Evolutionary conservation across 2,329 filamentous ascomycete genomes (phyloP), one percentile per base, ranked within the genome.

Genomic region (Falciphora oryzae): DNA sequence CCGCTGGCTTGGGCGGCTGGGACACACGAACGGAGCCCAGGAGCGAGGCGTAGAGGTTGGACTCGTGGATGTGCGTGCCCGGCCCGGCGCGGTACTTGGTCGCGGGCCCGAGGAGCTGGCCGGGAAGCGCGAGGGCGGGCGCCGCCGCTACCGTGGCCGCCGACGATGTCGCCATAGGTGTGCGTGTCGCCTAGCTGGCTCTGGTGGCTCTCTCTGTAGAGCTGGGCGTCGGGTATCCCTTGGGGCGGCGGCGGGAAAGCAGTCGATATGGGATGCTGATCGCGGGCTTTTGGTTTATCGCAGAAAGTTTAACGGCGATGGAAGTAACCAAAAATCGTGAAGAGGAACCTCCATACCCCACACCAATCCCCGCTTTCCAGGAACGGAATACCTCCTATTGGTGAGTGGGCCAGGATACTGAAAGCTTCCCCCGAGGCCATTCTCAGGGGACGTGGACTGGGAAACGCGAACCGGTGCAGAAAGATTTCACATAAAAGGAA

Each of bases 51-150:
- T 90, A 90, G 70, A 97, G 85, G 65, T 88, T 85, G 67, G 86
- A 82, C 68, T 89, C 82, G 77, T 92, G 84, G 69, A 96, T 82
- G 76, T 98, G 92, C 0, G 93, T 97, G 69, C 94, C 95, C 14
- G 91, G 81, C 18, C 94, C 94, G 32, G 92, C 84, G 57, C 83
- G 78, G 76, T 89, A 93, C 69, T 86, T 85, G 64, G 83, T 80
- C 25, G 82, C 77, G 25, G 89, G 78, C 35, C 91, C 93, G 57
- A 99, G 85, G 59, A 87, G 79, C 74, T 95, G 91, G 74, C 95
- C 95, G 14, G 95, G 95, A 61, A 96, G 83, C 64, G 89, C 91
- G 70, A 92, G 74, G 68, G 81, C 76, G n/a, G 81, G 78, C 50
- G 38, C 16, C 38, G 38, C 38, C 38, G 38, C 38, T 16, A 44